These are phyloP conservation scores for Castanea mollissima DNA, from an alignment of 306 rosid genomes.

Conservation along the genomic window DNA sequence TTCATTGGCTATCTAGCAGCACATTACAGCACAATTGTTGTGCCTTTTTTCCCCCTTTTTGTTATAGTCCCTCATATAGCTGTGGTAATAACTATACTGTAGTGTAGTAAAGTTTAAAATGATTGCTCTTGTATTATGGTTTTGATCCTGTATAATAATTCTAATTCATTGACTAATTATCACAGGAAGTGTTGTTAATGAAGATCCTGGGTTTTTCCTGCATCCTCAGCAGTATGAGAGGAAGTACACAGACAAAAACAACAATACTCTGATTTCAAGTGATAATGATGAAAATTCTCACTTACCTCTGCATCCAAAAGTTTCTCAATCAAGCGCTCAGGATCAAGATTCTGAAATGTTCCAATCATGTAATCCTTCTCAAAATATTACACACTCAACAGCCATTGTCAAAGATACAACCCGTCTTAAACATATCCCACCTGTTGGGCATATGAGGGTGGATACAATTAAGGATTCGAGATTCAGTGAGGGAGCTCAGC, in stretches of 20 bases:
- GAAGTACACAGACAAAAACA: slow-evolving; percentile 47
- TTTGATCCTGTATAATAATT: slow-evolving; percentile 11
- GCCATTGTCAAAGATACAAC: slow-evolving; percentile 46
- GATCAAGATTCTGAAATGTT: slow-evolving; percentile 50
- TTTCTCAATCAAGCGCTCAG: slow-evolving; percentile 34
- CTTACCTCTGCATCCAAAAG: slow-evolving; percentile 36
- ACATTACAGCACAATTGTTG: neutral
- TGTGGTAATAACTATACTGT: neutral
- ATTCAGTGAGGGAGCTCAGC: slow-evolving; percentile 57
- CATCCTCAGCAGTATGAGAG: slow-evolving; percentile 52
- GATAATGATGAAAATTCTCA: slow-evolving; percentile 42
- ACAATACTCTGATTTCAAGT: slow-evolving; percentile 39
- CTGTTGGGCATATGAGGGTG: slow-evolving; percentile 48
- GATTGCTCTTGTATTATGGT: slow-evolving; percentile 9
- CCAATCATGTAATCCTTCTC: slow-evolving; percentile 42
- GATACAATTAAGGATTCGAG: slow-evolving; percentile 44
- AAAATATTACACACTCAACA: slow-evolving; percentile 40
- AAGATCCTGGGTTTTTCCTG: slow-evolving; percentile 42
- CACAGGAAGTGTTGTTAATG: slow-evolving; percentile 42
- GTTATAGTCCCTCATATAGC: neutral
- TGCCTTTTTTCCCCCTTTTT: neutral
- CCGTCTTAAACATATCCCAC: slow-evolving; percentile 38
- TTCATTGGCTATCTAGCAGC: neutral
- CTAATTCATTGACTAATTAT: neutral
- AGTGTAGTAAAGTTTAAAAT: neutral